phyloP scores from a whole-genome alignment of 2,329 filamentous ascomycete genomes.

The Parasarocladium wereldwijsianum region DNA sequence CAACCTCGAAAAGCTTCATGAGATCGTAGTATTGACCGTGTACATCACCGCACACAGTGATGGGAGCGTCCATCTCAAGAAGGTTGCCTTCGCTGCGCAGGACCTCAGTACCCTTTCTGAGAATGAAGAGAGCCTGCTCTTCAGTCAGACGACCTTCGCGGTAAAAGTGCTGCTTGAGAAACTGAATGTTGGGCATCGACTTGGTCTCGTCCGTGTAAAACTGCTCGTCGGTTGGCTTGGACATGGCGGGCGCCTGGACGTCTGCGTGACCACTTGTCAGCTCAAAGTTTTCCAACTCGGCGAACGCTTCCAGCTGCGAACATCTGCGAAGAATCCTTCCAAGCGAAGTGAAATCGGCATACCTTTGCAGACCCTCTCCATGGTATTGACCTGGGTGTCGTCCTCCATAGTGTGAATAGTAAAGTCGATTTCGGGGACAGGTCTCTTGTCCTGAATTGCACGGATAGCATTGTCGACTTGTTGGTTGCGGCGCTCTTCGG shows the following conservation, averaged over 20 bases:
- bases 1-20: constrained; percentile 99
- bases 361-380: constrained; percentile 98
- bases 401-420: constrained; percentile 98
- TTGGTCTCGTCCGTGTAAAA: constrained; percentile 82
- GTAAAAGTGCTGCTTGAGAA: constrained; percentile 97
- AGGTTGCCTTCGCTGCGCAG: constrained; percentile 85
- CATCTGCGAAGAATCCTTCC: too few relatives aligned
- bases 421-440: constrained; percentile 95
- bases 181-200: constrained; percentile 80
- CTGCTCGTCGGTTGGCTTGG: constrained; percentile 81
- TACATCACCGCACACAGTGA: constrained; percentile 95
- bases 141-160: constrained; percentile 93
- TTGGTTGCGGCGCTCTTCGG: constrained; percentile 36
- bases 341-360: constrained; percentile 16
- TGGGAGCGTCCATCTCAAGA: constrained; percentile 97
- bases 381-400: constrained; percentile 83
- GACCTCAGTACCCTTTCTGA: constrained; percentile 74
- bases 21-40: constrained; percentile 98
- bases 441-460: constrained; percentile 89
- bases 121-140: constrained; percentile 93
- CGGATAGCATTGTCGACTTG: constrained; percentile 82
- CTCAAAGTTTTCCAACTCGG: too few relatives aligned
- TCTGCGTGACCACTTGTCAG: too few relatives aligned
- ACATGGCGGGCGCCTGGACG: constrained; percentile 92
- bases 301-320: too few relatives aligned